phyloP scores from a whole-genome alignment of 208 protist genomes.

The Acanthamoeba sp. region DNA sequence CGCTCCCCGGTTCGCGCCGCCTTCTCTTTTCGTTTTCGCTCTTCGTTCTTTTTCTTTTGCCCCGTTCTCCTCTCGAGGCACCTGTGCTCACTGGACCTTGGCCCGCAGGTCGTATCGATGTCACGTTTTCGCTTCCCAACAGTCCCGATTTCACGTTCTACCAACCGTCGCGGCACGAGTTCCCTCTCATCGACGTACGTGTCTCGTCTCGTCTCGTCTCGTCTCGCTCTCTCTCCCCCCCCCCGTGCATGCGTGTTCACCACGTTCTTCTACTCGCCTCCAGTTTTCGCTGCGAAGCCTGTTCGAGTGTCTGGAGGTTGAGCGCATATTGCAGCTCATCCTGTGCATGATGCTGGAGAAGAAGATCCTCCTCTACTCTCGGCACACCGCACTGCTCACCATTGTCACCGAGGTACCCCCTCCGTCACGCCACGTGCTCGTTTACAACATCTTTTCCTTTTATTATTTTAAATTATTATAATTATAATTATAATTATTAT shows the following conservation, averaged over 20 bases:
- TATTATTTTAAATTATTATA: too few species aligned
- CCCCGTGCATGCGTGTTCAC: not conserved
- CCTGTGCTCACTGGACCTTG: not conserved
- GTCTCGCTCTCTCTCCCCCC: not conserved
- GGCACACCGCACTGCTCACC: not conserved
- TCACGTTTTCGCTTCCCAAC: not conserved
- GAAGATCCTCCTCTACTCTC: conserved; percentile 61
- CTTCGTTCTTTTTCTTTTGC: not conserved
- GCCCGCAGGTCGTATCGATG: not conserved
- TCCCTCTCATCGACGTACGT: conserved; percentile 26
- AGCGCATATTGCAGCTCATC: conserved; percentile 26
- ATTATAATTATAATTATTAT: not conserved
- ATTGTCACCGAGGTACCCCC: conserved; percentile 5
- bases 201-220: too few species aligned
- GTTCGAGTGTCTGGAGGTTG: conserved; percentile 18
- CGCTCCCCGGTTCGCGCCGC: not conserved
- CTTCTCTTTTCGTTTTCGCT: not conserved
- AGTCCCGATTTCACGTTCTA: conserved; percentile 7
- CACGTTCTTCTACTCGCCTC: too few species aligned
- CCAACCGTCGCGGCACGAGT: conserved; percentile 13
- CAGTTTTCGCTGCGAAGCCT: conserved; percentile 45
- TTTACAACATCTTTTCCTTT: not conserved
- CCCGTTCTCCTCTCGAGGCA: not conserved
- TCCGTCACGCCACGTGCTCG: not conserved
- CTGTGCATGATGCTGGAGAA: conserved; percentile 40